Evolutionary conservation across 306 rosid genomes (phyloP), one percentile per base, ranked within the genome.

Genomic region (Prinsepia uniflora): DNA sequence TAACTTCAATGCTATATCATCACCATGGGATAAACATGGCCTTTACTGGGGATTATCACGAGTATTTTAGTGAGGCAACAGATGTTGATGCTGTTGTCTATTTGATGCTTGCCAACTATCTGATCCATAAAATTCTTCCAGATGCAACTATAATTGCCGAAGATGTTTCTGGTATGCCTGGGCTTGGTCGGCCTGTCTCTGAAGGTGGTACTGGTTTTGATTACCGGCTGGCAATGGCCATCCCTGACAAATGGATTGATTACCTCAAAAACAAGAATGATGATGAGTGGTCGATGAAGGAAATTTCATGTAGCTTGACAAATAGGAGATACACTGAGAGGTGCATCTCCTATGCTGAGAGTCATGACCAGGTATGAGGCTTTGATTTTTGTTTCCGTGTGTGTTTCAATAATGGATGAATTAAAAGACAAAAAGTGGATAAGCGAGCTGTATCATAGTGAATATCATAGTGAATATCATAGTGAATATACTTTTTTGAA

Each of bases 101-200:
- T 81, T 50, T 93, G 88, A 93, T 93, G 98, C 83, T 93, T 77
- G 97, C 97, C 67, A 90, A 93, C 80, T 15, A 63, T 80, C 85
- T 93, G 79, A 75, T 90, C 80, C 89, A 62, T 80, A 74, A 71
- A 70, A 70, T 90, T 75, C 84, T 93, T 71, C 96, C 96, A 7
- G 91, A 87, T 81, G 97, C 96, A 41, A 88, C 88, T 67, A 88
- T 90, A 72, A 77, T 93, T 79, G 98, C 97, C 22, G 98, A 93
- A 84, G 98, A 93, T 75, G 98, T 93, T 75, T 93, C 98, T 65
- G 98, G 98, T 78, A 93, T 90, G 90, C 98, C 98, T 57, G 98
- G 90, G 70, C 94, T 93, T 76, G 89, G 97, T 73, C 84, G 77
- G 42, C 83, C 89, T 63, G 86, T 93, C 44, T 84, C 85, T 68